Conservation (phyloP, 2,329 filamentous ascomycete genomes). For the Arthroderma sp. region DNA sequence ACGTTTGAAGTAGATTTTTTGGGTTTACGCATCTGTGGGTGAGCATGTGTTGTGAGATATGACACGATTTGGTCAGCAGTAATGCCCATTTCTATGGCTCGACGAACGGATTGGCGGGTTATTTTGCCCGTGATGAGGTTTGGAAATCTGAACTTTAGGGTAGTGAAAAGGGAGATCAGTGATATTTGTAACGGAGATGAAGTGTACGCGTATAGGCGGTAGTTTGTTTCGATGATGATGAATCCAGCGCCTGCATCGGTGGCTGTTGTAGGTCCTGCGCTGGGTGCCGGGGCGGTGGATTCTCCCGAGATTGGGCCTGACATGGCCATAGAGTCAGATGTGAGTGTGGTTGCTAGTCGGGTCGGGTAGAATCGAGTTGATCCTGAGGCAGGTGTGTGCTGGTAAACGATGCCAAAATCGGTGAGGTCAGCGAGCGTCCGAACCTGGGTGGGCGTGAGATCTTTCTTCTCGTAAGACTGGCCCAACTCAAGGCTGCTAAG, state of each 20-base stretch:
- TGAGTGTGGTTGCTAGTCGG: slow-evolving; percentile 84
- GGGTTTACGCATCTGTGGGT: slow-evolving; percentile 77
- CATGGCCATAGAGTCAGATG: slow-evolving; percentile 59
- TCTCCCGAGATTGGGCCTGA: slow-evolving; percentile 60
- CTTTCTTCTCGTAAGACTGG: slow-evolving; percentile 75
- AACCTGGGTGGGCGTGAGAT: slow-evolving; percentile 66
- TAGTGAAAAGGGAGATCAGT: slow-evolving; percentile 79
- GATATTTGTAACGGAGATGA: slow-evolving; percentile 87
- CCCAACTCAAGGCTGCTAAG: slow-evolving; percentile 87
- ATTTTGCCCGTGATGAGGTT: slow-evolving; percentile 90
- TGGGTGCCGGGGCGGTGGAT: slow-evolving; percentile 26
- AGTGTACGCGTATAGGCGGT: slow-evolving; percentile 94
- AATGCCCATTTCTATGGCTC: slow-evolving; percentile 80
- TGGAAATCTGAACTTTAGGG: slow-evolving; percentile 78
- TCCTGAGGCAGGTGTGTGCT: slow-evolving; percentile 30
- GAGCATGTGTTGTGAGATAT: slow-evolving; percentile 83
- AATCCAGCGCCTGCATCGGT: slow-evolving; percentile 46
- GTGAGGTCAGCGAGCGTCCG: slow-evolving; percentile 84
- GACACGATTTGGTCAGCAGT: slow-evolving; percentile 90
- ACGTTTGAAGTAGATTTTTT: slow-evolving; percentile 32
- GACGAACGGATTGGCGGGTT: slow-evolving; percentile 74
- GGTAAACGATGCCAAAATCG: slow-evolving; percentile 86
- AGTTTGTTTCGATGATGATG: slow-evolving; percentile 96
- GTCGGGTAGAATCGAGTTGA: slow-evolving; percentile 67
- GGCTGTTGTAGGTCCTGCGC: slow-evolving; percentile 28